Evolutionary conservation across 129 eudicot genomes (phyloP).

Genomic region (Lactuca sativa): DNA sequence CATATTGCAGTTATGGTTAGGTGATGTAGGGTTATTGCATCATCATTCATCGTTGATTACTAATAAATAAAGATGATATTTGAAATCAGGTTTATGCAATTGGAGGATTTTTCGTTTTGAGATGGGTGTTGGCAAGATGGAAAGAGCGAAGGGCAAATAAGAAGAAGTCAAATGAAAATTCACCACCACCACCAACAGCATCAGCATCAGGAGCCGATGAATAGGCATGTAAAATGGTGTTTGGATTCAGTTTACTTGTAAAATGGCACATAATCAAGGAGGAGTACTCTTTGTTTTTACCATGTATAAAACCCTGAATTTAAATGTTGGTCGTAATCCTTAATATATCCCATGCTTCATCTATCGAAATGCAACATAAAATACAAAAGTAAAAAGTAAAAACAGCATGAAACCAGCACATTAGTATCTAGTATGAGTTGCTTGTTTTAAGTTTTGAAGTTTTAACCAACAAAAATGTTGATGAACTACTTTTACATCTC

Average conservation of each 20-base stretch:
- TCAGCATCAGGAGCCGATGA: constrained; percentile 5
- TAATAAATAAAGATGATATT: not conserved
- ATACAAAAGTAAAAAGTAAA: too few species aligned
- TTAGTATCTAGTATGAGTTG: too few species aligned
- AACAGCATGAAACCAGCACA: too few species aligned
- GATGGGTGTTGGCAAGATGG: constrained; percentile 87
- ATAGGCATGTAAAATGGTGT: not conserved
- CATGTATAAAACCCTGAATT: constrained; percentile 13
- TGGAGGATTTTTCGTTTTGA: constrained; percentile 75
- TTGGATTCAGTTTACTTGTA: constrained; percentile 1
- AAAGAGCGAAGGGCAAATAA: constrained; percentile 59
- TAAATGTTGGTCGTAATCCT: not conserved
- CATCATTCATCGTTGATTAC: not conserved
- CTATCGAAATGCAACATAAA: too few species aligned
- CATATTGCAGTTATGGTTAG: constrained; percentile 6
- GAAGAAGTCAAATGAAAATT: constrained; percentile 47
- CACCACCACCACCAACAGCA: constrained; percentile 25
- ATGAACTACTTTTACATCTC: constrained; percentile 30
- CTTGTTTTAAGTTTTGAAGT: not conserved
- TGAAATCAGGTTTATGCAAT: constrained; percentile 72
- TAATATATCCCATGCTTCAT: not conserved
- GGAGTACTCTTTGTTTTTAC: not conserved
- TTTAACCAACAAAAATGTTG: constrained; percentile 28
- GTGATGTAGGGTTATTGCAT: not conserved
- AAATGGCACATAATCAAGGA: constrained; percentile 7